Base-by-base conservation (phyloP, 148 eudicot genomes). In the Heliamphora exappendiculata region DNA sequence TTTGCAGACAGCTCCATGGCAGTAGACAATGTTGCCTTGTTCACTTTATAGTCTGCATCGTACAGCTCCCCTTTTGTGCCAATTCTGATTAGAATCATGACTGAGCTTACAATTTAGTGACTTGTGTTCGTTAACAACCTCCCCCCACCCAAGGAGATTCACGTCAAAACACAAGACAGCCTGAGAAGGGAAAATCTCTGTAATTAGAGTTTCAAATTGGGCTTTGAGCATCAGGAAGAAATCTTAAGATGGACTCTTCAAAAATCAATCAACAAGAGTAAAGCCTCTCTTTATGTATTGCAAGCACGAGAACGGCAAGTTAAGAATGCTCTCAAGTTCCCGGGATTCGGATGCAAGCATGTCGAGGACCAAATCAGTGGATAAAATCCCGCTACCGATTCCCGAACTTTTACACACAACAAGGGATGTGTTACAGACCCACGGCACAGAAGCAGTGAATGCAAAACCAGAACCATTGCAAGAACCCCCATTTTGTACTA, bases 391-490 rank as follows among this genome's bases (percentile, higher is more conserved):
- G 41, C 76, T 57, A 53, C 68, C 20, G 41, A 57, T 75, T 20
- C 75, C 70, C 36, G 85, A 90, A 72, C 91, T 88, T 87, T 85
- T 90, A 75, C 84, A 85, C 11, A 94, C 90, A 26, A 90, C 92
- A 50, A 94, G 91, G 64, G 98, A 83, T 22, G 95, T 69, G 77
- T 94, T 94, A 80, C 95, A 94, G 29, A 94, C 83, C 91, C 92
- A 94, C 54, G 97, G 98, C 54, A 84, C 96, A 53, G 84, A 76
- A 68, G 90, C 89, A 28, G 85, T 76, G 72, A 86, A 94, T 1
- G 88, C 95, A 19, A 87, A 67, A 74, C 97, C 98, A 55, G 63
- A 68, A 36, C 63, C 66, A 5, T 79, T 69, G 41, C n/a, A 16
- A 65, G 70, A 72, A 59, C 64, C 63, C 54, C 57, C 76, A 1